Evolutionary conservation across 768 basidiomycete species (phyloP).

Genomic region (Pilatotrama ljubarskyi): DNA sequence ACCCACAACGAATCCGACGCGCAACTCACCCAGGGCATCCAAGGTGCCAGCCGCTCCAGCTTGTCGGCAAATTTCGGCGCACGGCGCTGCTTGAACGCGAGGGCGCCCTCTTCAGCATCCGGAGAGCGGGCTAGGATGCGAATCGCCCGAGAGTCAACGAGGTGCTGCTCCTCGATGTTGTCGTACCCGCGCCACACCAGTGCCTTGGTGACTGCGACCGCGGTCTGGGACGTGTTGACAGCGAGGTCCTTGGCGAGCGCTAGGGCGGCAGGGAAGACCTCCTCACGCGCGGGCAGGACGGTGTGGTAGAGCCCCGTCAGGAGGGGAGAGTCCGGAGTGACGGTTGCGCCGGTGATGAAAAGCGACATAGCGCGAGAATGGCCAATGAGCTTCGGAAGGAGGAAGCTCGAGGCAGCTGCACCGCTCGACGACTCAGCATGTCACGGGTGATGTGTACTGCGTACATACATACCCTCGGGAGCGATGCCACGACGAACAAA

Average conservation of each 20-base stretch:
- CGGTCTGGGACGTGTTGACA: conserved; percentile 50
- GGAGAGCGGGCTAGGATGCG: conserved; percentile 37
- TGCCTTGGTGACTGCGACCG: conserved; percentile 52
- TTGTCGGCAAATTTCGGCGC: conserved; percentile 46
- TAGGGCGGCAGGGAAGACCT: conserved; percentile 53
- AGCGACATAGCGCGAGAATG: conserved; percentile 51
- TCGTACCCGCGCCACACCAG: conserved; percentile 51
- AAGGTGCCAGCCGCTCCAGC: conserved; percentile 34
- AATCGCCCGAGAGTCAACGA: conserved; percentile 52
- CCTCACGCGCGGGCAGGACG: conserved; percentile 48
- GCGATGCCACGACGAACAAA: conserved; percentile 52
- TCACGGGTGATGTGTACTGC: not conserved
- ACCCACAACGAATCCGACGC: not conserved
- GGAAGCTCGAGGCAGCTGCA: conserved; percentile 43
- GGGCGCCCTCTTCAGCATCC: conserved; percentile 50
- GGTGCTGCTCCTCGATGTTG: conserved; percentile 53
- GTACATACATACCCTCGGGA: conserved; percentile 43
- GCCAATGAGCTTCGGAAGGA: conserved; percentile 56
- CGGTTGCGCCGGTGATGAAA: conserved; percentile 48
- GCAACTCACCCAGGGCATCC: conserved; percentile 54
- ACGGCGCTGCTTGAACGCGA: conserved; percentile 50
- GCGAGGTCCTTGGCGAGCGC: conserved; percentile 54
- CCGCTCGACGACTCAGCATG: not conserved
- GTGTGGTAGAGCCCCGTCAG: conserved; percentile 48
- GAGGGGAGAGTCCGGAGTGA: conserved; percentile 45